phyloP scores from a whole-genome alignment of 345 rosid species.

The Nephelium lappaceum region DNA sequence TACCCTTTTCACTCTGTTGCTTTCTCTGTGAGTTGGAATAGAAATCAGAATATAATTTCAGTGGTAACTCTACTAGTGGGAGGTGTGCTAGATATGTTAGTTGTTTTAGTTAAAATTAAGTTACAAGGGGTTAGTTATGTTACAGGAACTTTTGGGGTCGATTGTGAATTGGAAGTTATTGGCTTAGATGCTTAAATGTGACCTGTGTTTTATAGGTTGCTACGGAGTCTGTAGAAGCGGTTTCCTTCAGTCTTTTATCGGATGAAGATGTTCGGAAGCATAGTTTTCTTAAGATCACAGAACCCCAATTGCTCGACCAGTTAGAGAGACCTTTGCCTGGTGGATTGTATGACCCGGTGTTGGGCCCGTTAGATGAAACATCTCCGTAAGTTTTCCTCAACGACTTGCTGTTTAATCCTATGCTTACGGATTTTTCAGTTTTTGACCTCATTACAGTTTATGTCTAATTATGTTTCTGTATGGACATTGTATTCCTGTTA shows the following conservation, averaged over 20 bases:
- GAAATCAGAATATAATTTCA: background rate
- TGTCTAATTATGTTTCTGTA: background rate
- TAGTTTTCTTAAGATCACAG: conserved; percentile 19
- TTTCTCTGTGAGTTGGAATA: background rate
- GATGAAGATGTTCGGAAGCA: conserved; percentile 22
- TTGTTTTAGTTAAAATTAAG: background rate
- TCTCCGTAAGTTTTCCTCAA: background rate
- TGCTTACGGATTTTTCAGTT: background rate
- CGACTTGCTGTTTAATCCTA: background rate
- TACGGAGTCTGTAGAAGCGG: conserved; percentile 17
- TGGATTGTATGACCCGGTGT: conserved; percentile 14
- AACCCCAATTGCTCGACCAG: conserved; percentile 12
- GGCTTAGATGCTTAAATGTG: background rate
- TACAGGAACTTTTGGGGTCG: background rate
- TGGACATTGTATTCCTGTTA: background rate
- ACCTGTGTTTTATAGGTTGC: conserved; percentile 11
- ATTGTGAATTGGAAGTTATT: background rate
- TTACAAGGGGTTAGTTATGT: background rate
- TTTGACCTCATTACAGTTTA: background rate
- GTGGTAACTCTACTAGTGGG: background rate
- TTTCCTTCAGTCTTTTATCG: conserved; percentile 17
- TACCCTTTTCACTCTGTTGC: background rate
- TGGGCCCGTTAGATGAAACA: conserved; percentile 14
- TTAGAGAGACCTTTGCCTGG: conserved; percentile 19
- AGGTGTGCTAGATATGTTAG: background rate